These are phyloP conservation scores for Astrothelium macrocarpum DNA, from an alignment of 495 filamentous ascomycete species.

Conservation along the genomic window DNA sequence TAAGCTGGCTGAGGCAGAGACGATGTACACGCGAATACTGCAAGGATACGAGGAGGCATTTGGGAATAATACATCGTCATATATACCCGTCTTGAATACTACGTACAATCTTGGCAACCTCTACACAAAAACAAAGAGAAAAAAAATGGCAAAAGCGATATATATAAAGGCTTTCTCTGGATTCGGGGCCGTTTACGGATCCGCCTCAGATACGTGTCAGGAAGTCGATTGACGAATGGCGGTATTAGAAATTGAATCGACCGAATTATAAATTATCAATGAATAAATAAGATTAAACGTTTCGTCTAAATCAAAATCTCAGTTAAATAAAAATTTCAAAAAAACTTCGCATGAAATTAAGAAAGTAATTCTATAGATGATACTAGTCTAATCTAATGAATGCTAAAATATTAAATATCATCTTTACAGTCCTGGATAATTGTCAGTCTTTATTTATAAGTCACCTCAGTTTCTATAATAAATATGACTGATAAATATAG, in stretches of 20 bases:
- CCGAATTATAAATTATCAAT: background rate
- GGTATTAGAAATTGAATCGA: background rate
- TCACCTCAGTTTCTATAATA: background rate
- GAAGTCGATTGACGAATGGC: background rate
- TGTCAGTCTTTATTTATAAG: background rate
- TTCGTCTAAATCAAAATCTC: background rate
- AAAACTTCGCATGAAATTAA: background rate
- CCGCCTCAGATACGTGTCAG: background rate
- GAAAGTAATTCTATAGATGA: background rate
- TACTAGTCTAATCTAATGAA: background rate
- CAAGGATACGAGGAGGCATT: background rate
- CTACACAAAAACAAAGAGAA: background rate
- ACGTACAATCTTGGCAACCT: background rate
- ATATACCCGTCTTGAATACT: background rate
- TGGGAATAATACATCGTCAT: background rate
- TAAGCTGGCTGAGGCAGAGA: constrained; percentile 27
- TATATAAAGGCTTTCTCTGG: background rate
- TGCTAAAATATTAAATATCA: background rate
- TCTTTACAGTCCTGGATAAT: background rate
- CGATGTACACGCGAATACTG: constrained; percentile 21
- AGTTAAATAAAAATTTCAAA: background rate
- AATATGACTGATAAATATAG: background rate
- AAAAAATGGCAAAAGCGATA: background rate
- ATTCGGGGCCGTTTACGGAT: background rate
- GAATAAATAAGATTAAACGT: background rate